Base-by-base conservation (phyloP, 192 early-diverging fungal species). In the Coemansia sp. region DNA sequence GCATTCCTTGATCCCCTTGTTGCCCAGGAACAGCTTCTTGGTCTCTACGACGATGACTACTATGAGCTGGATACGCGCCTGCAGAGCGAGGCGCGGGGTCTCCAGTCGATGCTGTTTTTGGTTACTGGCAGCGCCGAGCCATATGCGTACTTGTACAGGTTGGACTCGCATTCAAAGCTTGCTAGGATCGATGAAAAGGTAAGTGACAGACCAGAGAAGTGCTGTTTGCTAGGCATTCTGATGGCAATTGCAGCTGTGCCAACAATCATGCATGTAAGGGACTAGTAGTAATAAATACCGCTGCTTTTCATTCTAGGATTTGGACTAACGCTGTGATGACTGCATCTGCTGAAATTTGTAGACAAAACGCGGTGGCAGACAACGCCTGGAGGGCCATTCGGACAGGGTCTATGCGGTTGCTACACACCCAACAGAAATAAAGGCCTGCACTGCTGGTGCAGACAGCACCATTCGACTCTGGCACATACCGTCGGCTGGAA, bases 351-450 rank as follows among this genome's bases (percentile, higher is more conserved):
- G 49, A 16, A 6, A 4, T 58, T 49, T 66, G 52, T 77, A 82
- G 79, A 62, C 67, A 7, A 73, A 73, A 61, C 75, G 72, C 10
- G 80, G 72, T 67, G 56, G 59, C 62, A 67, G 74, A 42, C 96
- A 98, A 70, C 80, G 90, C 48, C 78, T 96, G 46, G 93, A 95
- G 76, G 96, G 96, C 6, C 96, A 98, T 64, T 92, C 93, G 12
- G 95, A 96, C 65, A 85, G 93, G 51, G 96, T 98, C 3, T 98
- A 98, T 80, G 90, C 92, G 1, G 92, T 93, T 16, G 87, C 92
- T 42, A 96, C 95, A 52, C 95, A 96, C 73, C 94, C 95, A 7
- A 83, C 86, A 3, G 94, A 98, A 66, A 90, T 93, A 40, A 88
- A 82, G 72, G 80, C 75, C 16, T 77, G 80, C 51, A 82, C 80